Percentiles rank a stretch among this genome's conserved stretches.
Evolutionary conservation across 345 rosid genomes (phyloP).

Genomic region (Eucalyptus erythrocorys): DNA sequence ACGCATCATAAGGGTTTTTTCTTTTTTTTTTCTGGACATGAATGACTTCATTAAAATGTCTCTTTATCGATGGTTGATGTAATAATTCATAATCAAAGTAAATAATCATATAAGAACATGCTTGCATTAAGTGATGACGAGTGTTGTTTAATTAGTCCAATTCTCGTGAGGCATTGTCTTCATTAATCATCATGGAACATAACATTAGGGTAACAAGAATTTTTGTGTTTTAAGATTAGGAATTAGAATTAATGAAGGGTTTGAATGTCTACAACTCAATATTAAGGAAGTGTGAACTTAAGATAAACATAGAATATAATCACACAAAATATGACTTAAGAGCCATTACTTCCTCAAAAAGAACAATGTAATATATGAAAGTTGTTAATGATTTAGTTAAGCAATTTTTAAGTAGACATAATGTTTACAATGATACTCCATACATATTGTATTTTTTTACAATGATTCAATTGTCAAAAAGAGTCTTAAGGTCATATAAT

Average conservation of each 20-base stretch:
- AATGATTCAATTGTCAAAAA: not conserved
- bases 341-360: not conserved
- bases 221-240: not conserved
- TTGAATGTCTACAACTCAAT: not conserved
- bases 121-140: not conserved
- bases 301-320: not conserved
- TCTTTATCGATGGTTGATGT: accelerated
- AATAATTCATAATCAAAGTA: not conserved
- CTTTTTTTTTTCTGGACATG: accelerated
- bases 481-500: not conserved
- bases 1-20: accelerated
- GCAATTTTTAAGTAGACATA: not conserved
- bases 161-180: not conserved
- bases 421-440: not conserved
- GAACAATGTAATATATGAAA: not conserved
- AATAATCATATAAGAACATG: not conserved
- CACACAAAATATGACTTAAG: not conserved
- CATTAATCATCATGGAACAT: not conserved
- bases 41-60: not conserved
- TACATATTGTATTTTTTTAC: accelerated
- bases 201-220: accelerated
- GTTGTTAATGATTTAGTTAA: not conserved
- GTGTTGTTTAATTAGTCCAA: not conserved
- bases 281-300: accelerated
- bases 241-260: not conserved